These are phyloP conservation scores for Hemisphaericaspora xylofermentans DNA, from an alignment of 1,139 yeast genomes.

Conservation along the genomic window DNA sequence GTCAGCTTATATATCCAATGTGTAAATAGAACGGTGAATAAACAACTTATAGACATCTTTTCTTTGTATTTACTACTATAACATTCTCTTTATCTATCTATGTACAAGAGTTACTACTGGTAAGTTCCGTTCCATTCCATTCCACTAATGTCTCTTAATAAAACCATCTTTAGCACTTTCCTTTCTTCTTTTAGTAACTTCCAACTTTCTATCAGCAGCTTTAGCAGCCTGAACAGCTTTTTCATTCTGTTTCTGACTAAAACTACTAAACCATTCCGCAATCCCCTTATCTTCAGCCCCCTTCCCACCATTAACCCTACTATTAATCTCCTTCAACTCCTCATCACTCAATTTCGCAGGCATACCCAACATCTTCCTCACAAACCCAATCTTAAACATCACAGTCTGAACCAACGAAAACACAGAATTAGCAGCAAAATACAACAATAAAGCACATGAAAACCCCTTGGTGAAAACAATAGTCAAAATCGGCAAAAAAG, in stretches of 20 bases:
- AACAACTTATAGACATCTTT: no score
- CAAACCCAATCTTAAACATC: conserved; percentile 55
- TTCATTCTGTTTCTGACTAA: conserved; percentile 32
- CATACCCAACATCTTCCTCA: conserved; percentile 61
- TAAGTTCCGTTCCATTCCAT: not conserved
- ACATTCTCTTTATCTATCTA: not conserved
- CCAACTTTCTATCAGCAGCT: conserved; percentile 38
- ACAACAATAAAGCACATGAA: conserved; percentile 81
- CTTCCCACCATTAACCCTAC: not conserved
- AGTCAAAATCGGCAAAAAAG: conserved; percentile 74
- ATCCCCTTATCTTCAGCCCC: not conserved
- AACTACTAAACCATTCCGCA: conserved; percentile 8
- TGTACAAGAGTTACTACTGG: not conserved
- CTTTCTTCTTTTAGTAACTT: conserved; percentile 41
- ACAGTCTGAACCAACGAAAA: conserved; percentile 72
- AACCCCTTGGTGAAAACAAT: conserved; percentile 83
- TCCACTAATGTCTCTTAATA: conserved; percentile 41
- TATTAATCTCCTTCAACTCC: conserved; percentile 9
- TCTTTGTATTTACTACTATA: not conserved
- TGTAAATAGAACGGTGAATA: not conserved
- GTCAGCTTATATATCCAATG: not conserved
- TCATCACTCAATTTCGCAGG: conserved; percentile 54
- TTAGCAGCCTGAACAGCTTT: conserved; percentile 36
- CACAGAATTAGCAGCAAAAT: conserved; percentile 78
- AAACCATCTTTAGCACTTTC: conserved; percentile 33